Percentiles rank a stretch among this genome's conserved stretches.
Conservation (phyloP, 257 asterid genomes). For the Rauvolfia tetraphylla region DNA sequence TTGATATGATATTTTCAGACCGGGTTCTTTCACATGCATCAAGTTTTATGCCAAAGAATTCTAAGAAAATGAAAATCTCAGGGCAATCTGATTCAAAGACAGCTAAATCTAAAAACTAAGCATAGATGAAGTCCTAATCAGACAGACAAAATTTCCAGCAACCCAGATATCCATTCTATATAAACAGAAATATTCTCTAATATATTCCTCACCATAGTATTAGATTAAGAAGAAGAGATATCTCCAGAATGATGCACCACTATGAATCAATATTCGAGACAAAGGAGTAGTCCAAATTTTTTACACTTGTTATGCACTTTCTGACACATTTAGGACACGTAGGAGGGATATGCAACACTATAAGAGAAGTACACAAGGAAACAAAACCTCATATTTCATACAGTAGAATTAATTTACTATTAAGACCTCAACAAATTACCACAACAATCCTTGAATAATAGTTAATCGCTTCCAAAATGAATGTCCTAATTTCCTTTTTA, state of each 20-base stretch:
- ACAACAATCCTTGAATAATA: no score
- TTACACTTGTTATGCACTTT: neutral
- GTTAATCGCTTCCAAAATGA: no score
- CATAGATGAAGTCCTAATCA: neutral
- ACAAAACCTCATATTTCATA: no score
- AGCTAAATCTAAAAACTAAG: neutral
- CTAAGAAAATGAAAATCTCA: neutral
- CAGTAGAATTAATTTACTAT: no score
- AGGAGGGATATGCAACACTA: neutral
- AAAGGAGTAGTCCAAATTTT: neutral
- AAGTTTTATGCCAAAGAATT: neutral
- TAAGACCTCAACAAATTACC: no score
- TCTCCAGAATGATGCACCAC: neutral
- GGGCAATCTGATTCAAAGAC: neutral
- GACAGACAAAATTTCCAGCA: neutral
- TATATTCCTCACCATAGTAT: neutral
- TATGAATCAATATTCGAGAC: neutral
- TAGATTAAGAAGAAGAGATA: neutral
- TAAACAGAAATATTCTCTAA: neutral
- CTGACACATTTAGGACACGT: neutral
- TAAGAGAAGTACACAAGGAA: neutral
- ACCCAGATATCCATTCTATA: neutral
- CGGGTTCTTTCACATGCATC: neutral
- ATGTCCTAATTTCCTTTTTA: no score
- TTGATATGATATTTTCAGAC: neutral